Evolutionary conservation across 2,329 filamentous ascomycete species (phyloP).

Genomic region (Xylariaceae sp.): DNA sequence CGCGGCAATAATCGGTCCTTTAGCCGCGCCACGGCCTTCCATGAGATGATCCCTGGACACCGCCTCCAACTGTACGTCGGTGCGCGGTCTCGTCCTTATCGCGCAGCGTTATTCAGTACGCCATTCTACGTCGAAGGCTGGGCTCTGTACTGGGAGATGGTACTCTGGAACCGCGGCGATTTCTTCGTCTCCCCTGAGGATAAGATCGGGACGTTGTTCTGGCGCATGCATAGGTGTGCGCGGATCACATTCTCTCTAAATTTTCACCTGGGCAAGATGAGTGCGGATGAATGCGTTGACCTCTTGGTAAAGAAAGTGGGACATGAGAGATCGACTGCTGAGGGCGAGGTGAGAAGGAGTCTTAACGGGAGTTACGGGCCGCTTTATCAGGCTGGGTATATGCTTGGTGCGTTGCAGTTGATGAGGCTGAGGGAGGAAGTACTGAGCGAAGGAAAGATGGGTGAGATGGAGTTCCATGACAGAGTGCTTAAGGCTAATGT

Average conservation of each 20-base stretch:
- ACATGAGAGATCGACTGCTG: conserved; percentile 56
- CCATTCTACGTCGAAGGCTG: conserved; percentile 60
- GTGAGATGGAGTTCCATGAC: conserved; percentile 56
- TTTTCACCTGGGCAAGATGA: conserved; percentile 54
- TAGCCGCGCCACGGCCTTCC: conserved; percentile 55
- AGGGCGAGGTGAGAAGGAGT: conserved; percentile 56
- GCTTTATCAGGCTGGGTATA: conserved; percentile 57
- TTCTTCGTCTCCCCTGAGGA: conserved; percentile 50
- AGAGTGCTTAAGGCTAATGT: conserved; percentile 45
- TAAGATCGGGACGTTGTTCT: conserved; percentile 55
- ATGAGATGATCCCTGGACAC: conserved; percentile 59
- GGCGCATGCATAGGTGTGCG: conserved; percentile 59
- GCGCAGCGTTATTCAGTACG: conserved; percentile 46
- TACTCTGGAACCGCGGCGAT: conserved; percentile 51
- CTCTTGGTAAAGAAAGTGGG: conserved; percentile 53
- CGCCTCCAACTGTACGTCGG: conserved; percentile 50
- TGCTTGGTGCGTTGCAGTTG: conserved; percentile 56
- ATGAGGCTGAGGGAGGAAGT: conserved; percentile 47
- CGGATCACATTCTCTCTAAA: conserved; percentile 56
- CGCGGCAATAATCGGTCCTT: conserved; percentile 57
- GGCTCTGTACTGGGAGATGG: conserved; percentile 59
- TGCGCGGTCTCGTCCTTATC: conserved; percentile 44
- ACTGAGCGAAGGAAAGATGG: conserved; percentile 27
- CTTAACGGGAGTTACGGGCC: conserved; percentile 54
- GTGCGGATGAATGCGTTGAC: conserved; percentile 52